Conservation (phyloP, 345 rosid genomes). For the Punica granatum region DNA sequence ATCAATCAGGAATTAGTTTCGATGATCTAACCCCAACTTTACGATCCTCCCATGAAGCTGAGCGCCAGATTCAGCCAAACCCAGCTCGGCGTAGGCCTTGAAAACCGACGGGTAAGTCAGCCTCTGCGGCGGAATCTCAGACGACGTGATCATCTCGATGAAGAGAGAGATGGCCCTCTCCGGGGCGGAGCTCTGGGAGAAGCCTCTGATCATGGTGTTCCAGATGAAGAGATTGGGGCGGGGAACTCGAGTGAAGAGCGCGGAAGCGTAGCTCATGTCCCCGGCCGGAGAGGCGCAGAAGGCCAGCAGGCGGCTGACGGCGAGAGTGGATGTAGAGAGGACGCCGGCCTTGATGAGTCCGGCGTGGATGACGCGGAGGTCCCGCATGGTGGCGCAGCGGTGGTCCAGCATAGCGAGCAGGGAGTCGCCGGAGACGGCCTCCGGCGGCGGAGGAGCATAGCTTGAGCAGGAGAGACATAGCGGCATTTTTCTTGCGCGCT, state of each 20-base stretch:
- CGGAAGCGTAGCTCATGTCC: slow-evolving; percentile 56
- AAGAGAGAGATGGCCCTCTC: slow-evolving; percentile 43
- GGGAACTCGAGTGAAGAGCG: slow-evolving; percentile 35
- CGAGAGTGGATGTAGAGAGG: slow-evolving; percentile 26
- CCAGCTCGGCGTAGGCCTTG: slow-evolving; percentile 55
- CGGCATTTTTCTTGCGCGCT: slow-evolving; percentile 17
- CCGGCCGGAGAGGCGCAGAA: slow-evolving; percentile 50
- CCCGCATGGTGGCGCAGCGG: slow-evolving; percentile 45
- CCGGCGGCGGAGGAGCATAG: slow-evolving; percentile 15
- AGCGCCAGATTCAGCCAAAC: slow-evolving; percentile 38
- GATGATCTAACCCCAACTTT: slow-evolving; percentile 41
- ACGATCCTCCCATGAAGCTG: slow-evolving; percentile 67
- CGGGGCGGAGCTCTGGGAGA: slow-evolving; percentile 55
- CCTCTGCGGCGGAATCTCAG: slow-evolving; percentile 42
- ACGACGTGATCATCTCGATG: slow-evolving; percentile 42
- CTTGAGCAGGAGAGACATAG: slow-evolving; percentile 12
- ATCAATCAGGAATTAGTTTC: neutral
- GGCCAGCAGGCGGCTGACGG: slow-evolving; percentile 62
- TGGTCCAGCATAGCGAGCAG: slow-evolving; percentile 43
- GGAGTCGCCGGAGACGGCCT: slow-evolving; percentile 24
- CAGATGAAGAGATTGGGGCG: slow-evolving; percentile 53
- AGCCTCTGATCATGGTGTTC: slow-evolving; percentile 71
- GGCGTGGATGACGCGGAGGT: slow-evolving; percentile 56
- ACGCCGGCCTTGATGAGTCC: slow-evolving; percentile 69
- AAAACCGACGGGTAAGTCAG: slow-evolving; percentile 81